A percentile compares a stretch with the other conserved stretches of the same genome.
These are phyloP conservation scores for Penicillium pancosmium DNA, from an alignment of 495 filamentous ascomycete species.

Conservation along the genomic window DNA sequence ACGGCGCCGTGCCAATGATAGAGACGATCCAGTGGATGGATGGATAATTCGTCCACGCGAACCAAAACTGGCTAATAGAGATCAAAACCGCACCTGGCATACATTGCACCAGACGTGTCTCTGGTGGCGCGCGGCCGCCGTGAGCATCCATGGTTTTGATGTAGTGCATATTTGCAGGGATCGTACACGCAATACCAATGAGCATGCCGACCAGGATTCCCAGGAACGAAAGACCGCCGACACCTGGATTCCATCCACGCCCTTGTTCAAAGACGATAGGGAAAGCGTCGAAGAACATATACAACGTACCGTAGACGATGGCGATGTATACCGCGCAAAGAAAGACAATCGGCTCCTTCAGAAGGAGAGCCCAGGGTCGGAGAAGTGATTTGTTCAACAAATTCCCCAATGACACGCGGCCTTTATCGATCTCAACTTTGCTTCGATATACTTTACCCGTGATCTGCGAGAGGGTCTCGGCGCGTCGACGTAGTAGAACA, in stretches of 20 bases:
- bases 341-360: slow-evolving; percentile 23
- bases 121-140: slow-evolving; percentile 24
- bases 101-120: slow-evolving; percentile 8
- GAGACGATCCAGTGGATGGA: slow-evolving; percentile 49
- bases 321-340: slow-evolving; percentile 63
- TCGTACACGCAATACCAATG: slow-evolving; percentile 40
- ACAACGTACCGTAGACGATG: slow-evolving; percentile 66
- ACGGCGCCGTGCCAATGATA: slow-evolving; percentile 59
- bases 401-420: slow-evolving; percentile 1
- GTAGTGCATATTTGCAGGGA: slow-evolving; percentile 29
- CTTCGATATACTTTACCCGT: slow-evolving; percentile 48
- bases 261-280: slow-evolving; percentile 5
- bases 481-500: slow-evolving; percentile 29
- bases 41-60: slow-evolving; percentile 43
- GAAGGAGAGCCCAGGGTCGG: slow-evolving; percentile 29
- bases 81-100: slow-evolving; percentile 17
- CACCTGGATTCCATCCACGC: slow-evolving; percentile 8
- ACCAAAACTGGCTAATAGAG: slow-evolving; percentile 45
- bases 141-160: slow-evolving; percentile 32
- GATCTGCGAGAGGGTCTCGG: slow-evolving; percentile 37
- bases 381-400: slow-evolving; percentile 25
- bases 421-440: slow-evolving; percentile 25
- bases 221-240: slow-evolving; percentile 63
- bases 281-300: slow-evolving; percentile 62
- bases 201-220: slow-evolving; percentile 74